These are phyloP conservation scores for Pseudoturritis turrita DNA, from an alignment of 345 rosid species.

Conservation along the genomic window DNA sequence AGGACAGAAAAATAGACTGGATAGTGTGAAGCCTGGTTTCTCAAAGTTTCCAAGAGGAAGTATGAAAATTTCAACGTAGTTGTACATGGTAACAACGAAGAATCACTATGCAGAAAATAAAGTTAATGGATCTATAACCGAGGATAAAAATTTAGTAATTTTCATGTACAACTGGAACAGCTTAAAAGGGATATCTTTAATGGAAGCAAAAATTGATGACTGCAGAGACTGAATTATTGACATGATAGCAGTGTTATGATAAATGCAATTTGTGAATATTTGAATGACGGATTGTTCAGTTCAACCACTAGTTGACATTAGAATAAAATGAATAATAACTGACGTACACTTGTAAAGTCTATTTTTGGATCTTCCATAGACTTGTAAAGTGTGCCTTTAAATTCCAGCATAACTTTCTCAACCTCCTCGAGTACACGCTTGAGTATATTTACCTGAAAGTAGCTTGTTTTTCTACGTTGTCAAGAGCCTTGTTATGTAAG, in stretches of 20 bases:
- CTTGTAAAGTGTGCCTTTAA: slow-evolving; percentile 87
- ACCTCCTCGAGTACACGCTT: slow-evolving; percentile 99
- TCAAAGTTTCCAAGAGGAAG: slow-evolving; percentile 1
- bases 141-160: not conserved
- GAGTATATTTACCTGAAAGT: slow-evolving; percentile 83
- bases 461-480: slow-evolving; percentile 6
- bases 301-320: not conserved
- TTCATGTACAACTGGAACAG: not conserved
- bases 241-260: slow-evolving; percentile 1
- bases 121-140: not conserved
- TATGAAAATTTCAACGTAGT: not conserved
- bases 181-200: not conserved
- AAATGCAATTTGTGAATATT: not conserved
- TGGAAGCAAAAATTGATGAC: not conserved
- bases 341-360: slow-evolving; percentile 78
- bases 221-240: not conserved
- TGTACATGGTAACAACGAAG: not conserved
- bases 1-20: not conserved
- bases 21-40: slow-evolving; percentile 3
- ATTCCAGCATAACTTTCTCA: slow-evolving; percentile 94
- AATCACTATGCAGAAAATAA: slow-evolving; percentile 13
- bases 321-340: not conserved
- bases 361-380: slow-evolving; percentile 97
- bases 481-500: slow-evolving; percentile 11
- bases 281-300: not conserved